These are phyloP conservation scores for Kwoniella botswanensis DNA, from an alignment of 768 basidiomycete genomes.

Conservation along the genomic window DNA sequence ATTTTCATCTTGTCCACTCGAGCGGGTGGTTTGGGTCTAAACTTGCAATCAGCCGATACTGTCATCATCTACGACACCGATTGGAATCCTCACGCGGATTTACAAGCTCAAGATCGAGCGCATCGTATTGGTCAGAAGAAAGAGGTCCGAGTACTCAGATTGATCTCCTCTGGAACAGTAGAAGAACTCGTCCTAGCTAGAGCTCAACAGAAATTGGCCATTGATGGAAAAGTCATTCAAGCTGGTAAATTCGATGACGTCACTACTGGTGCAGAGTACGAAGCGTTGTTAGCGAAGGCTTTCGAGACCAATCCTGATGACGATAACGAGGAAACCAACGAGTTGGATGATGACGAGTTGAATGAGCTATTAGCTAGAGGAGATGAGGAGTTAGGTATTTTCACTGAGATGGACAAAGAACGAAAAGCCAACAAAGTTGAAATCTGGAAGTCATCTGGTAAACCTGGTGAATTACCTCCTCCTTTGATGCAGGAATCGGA, in stretches of 20 bases:
- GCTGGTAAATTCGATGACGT: constrained; percentile 99
- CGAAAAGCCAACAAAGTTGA: constrained; percentile 72
- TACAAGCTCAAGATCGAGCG: constrained; percentile 98
- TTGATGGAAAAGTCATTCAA: constrained; percentile 99
- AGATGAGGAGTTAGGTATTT: constrained; percentile 76
- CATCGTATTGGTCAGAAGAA: constrained; percentile 99
- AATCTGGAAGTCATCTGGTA: constrained; percentile 73
- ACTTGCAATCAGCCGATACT: constrained; percentile 94
- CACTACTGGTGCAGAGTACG: constrained; percentile 96
- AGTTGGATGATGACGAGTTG: constrained; percentile 67
- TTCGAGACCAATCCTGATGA: constrained; percentile 61
- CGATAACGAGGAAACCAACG: constrained; percentile 59
- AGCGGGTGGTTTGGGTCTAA: constrained; percentile 90
- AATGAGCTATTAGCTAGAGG: constrained; percentile 88
- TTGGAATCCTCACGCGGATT: constrained; percentile 97
- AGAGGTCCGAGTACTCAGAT: constrained; percentile 91
- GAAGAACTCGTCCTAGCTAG: constrained; percentile 97
- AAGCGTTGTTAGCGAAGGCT: constrained; percentile 83
- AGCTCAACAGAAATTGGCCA: constrained; percentile 93
- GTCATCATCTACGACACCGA: constrained; percentile 74
- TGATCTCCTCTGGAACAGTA: constrained; percentile 97
- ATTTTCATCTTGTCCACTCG: constrained; percentile 93
- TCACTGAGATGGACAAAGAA: constrained; percentile 80
- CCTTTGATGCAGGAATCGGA: constrained; percentile 84
- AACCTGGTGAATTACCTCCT: constrained; percentile 73